A percentile compares a stretch with the other conserved stretches of the same genome.
These are phyloP conservation scores for Saksenaea oblongispora DNA, from an alignment of 371 early-diverging fungal species.

Conservation along the genomic window DNA sequence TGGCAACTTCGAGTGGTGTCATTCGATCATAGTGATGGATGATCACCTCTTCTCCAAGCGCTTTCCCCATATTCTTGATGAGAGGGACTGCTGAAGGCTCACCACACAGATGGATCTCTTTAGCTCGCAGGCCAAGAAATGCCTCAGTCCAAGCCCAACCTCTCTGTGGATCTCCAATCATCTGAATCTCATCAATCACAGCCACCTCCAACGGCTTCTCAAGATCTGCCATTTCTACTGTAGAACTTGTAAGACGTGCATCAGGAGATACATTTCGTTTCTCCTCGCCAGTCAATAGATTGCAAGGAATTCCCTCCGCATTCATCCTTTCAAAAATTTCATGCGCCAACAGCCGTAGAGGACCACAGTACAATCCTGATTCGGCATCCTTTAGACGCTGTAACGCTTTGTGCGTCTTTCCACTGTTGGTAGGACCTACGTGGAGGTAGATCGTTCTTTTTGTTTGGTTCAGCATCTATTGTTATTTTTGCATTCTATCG, in stretches of 20 bases:
- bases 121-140: constrained; percentile 77
- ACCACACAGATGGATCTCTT: constrained; percentile 94
- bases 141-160: constrained; percentile 98
- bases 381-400: constrained; percentile 65
- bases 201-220: constrained; percentile 75
- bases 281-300: constrained; percentile 93
- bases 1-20: constrained; percentile 63
- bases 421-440: constrained; percentile 97
- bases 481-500: background rate
- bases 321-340: constrained; percentile 90
- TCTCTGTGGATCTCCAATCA: constrained; percentile 84
- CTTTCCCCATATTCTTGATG: constrained; percentile 69
- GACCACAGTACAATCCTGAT: constrained; percentile 90
- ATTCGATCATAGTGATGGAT: constrained; percentile 82
- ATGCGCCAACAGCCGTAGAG: constrained; percentile 90
- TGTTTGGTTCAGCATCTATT: background rate
- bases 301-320: constrained; percentile 71
- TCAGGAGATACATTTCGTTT: constrained; percentile 50
- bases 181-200: constrained; percentile 96
- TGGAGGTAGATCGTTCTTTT: constrained; percentile 83
- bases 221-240: constrained; percentile 90
- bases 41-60: constrained; percentile 78
- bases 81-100: constrained; percentile 86
- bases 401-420: constrained; percentile 92
- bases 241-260: constrained; percentile 68